A percentile compares a stretch with the other conserved stretches of the same genome.
These are phyloP conservation scores for Strobilomyces confusus DNA, from an alignment of 768 basidiomycete genomes.

Conservation along the genomic window DNA sequence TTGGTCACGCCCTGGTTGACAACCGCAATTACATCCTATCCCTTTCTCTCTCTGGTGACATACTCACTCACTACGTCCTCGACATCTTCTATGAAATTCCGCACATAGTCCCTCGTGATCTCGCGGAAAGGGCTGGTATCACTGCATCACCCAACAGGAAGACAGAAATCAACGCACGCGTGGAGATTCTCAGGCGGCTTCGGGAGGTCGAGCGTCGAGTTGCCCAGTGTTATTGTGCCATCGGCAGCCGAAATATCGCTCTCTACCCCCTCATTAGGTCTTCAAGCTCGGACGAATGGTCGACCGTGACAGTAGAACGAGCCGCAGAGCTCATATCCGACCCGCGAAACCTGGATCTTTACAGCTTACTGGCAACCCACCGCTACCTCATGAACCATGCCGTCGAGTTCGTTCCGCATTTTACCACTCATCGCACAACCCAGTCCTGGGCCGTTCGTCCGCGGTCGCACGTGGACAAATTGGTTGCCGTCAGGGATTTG, in stretches of 20 bases:
- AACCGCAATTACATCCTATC: conserved; percentile 28
- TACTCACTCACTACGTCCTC: conserved; percentile 43
- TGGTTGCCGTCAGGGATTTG: conserved; percentile 49
- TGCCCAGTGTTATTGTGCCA: conserved; percentile 40
- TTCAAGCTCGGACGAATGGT: conserved; percentile 49
- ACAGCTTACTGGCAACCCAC: conserved; percentile 53
- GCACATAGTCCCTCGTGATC: conserved; percentile 43
- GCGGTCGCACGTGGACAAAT: conserved; percentile 45
- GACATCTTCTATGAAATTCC: conserved; percentile 65
- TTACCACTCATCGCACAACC: conserved; percentile 40
- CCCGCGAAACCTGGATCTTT: conserved; percentile 20
- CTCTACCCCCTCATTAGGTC: conserved; percentile 46
- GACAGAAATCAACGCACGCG: conserved; percentile 52
- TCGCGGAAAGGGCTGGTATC: conserved; percentile 47
- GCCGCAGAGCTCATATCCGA: conserved; percentile 44
- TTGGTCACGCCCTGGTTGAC: conserved; percentile 30
- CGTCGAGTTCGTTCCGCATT: conserved; percentile 49
- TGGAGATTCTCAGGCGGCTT: conserved; percentile 58
- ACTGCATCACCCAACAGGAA: conserved; percentile 25
- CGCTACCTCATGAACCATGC: conserved; percentile 57
- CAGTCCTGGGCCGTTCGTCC: conserved; percentile 67
- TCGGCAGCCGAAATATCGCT: conserved; percentile 23
- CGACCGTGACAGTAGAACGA: conserved; percentile 48
- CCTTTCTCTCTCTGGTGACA: conserved; percentile 43
- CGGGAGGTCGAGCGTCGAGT: conserved; percentile 48